phyloP scores from a whole-genome alignment of 2,329 filamentous ascomycete genomes.

The Xylariaceae sp. region DNA sequence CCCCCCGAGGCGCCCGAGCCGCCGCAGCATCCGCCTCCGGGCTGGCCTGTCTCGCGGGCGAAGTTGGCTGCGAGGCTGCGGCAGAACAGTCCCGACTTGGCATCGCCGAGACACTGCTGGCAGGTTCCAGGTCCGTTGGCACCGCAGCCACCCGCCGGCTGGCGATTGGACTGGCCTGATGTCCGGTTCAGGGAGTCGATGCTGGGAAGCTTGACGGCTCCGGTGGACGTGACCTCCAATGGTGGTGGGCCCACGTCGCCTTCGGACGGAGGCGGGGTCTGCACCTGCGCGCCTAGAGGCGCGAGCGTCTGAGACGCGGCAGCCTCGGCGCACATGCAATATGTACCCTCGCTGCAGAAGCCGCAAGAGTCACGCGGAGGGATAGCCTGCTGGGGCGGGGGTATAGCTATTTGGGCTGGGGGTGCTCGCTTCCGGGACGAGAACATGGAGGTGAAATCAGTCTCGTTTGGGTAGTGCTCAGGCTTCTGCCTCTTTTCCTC shows the following conservation, averaged over 20 bases:
- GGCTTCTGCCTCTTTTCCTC: slow-evolving; percentile 50
- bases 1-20: slow-evolving; percentile 49
- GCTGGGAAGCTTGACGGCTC: slow-evolving; percentile 52
- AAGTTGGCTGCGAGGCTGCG: slow-evolving; percentile 67
- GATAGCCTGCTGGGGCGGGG: slow-evolving; percentile 25
- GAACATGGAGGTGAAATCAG: slow-evolving; percentile 66
- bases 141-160: slow-evolving; percentile 42
- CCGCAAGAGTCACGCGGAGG: slow-evolving; percentile 63
- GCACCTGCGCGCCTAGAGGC: slow-evolving; percentile 38
- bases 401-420: slow-evolving; percentile 23
- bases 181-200: slow-evolving; percentile 25
- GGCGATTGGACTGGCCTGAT: slow-evolving; percentile 15
- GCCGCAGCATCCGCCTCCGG: slow-evolving; percentile 51
- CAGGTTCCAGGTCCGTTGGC: slow-evolving; percentile 70
- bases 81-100: slow-evolving; percentile 76
- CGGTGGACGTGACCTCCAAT: slow-evolving; percentile 52
- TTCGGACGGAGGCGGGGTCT: slow-evolving; percentile 54
- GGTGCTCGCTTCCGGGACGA: slow-evolving; percentile 35
- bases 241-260: slow-evolving; percentile 49
- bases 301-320: slow-evolving; percentile 31
- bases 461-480: slow-evolving; percentile 50
- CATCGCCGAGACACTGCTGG: slow-evolving; percentile 68
- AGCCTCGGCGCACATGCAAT: slow-evolving; percentile 70
- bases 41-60: slow-evolving; percentile 29
- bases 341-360: slow-evolving; percentile 75